phyloP scores from a whole-genome alignment of 371 early-diverging fungal species.

The Fennellomyces sp. region DNA sequence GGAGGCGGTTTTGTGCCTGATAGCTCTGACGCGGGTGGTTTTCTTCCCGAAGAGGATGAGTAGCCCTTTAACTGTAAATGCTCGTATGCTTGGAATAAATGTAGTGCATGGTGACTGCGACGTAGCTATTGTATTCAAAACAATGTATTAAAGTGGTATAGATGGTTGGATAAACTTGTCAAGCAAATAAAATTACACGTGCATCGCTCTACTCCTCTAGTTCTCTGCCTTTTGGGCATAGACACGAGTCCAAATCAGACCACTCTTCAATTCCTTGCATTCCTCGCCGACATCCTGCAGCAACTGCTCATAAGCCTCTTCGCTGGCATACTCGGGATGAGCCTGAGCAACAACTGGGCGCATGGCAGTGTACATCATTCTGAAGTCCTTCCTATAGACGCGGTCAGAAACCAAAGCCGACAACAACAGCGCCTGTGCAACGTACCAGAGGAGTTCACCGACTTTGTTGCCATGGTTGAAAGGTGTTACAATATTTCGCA shows the following conservation, averaged over 20 bases:
- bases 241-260: background rate
- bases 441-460: constrained; percentile 8
- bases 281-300: constrained; percentile 8
- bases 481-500: constrained; percentile 6
- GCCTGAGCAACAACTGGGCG: constrained; percentile 9
- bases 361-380: constrained; percentile 14
- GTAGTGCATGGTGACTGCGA: too few species aligned
- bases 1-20: constrained; percentile 14
- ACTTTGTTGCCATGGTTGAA: constrained; percentile 12
- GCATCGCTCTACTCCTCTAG: too few species aligned
- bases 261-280: constrained; percentile 7
- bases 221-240: constrained; percentile 5
- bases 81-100: too few species aligned
- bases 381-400: constrained; percentile 27
- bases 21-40: constrained; percentile 6
- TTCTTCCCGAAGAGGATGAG: constrained; percentile 6
- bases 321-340: constrained; percentile 15
- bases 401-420: too few species aligned
- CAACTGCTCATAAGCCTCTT: constrained; percentile 3
- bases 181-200: too few species aligned
- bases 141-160: too few species aligned
- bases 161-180: too few species aligned
- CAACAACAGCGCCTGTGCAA: background rate
- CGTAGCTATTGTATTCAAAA: too few species aligned
- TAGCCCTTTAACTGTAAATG: too few species aligned